Conservation (phyloP, 129 eudicot species). For the Artemisia tridentata region DNA sequence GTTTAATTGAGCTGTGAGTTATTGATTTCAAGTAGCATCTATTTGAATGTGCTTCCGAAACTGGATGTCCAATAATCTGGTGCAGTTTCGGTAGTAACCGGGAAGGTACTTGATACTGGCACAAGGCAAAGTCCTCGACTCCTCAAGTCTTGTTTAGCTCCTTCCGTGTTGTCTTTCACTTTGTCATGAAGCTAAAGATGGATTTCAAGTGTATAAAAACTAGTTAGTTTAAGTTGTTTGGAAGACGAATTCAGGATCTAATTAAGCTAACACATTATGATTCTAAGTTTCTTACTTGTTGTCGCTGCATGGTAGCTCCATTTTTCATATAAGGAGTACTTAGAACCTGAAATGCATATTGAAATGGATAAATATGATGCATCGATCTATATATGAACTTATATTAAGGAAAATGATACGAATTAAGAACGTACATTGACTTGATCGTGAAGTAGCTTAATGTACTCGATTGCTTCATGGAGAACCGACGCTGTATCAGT, state of each 20-base stretch:
- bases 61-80: slow-evolving; percentile 86
- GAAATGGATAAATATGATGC: neutral
- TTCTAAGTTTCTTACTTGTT: slow-evolving; percentile 44
- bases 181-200: slow-evolving; percentile 36
- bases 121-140: slow-evolving; percentile 90
- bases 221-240: neutral
- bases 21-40: slow-evolving; percentile 7
- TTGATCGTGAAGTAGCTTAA: slow-evolving; percentile 93
- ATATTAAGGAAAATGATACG: neutral
- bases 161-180: slow-evolving; percentile 37
- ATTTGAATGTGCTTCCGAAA: slow-evolving; percentile 67
- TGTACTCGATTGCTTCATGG: slow-evolving; percentile 97
- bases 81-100: slow-evolving; percentile 63
- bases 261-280: neutral
- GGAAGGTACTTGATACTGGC: slow-evolving; percentile 87
- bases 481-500: slow-evolving; percentile 99
- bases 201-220: neutral
- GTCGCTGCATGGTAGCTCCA: slow-evolving; percentile 58
- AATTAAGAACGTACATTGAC: slow-evolving; percentile 56
- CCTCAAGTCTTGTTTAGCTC: slow-evolving; percentile 49
- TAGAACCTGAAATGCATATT: slow-evolving; percentile 45
- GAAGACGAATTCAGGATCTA: neutral
- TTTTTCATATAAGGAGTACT: slow-evolving; percentile 76
- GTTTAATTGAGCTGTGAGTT: no score
- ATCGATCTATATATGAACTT: neutral